Evolutionary conservation across 768 basidiomycete genomes (phyloP), one percentile per base, ranked within the genome.

Genomic region (Mycena alexandri): DNA sequence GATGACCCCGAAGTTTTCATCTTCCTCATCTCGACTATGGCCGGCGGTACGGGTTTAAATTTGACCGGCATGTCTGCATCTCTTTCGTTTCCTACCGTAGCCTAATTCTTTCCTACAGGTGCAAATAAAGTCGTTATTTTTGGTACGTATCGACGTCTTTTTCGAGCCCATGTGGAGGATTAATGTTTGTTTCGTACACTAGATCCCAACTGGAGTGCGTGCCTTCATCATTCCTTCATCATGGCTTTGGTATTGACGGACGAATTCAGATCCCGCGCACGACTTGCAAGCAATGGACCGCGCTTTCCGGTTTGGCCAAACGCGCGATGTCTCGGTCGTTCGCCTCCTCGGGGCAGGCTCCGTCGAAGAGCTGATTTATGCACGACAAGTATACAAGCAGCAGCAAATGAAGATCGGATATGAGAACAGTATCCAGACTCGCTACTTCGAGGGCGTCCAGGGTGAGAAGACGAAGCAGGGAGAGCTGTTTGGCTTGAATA

Each of bases 121-220:
- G 96, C 97, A 4, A 98, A 99, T 75, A 96, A 93, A 79, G 97
- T 98, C 22, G 93, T 96, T 29, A 93, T 96, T 46, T 95, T 97
- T 75, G 93, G 91, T 90, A 43, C 42, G 69, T 58, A 14, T 53
- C 63, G 46, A 58, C 33, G 53, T 51, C 36, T 60, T 10, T 46
- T 47, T 47, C 3, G 10, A 55, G 46, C 52, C 25, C 21, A 19
- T 46, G 24, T 33, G 48, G 22, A 21, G 29, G 29, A 22, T 29
- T 67, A 34, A 61, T 36, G 73, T 63, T 70, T 36, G 64, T 62
- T 70, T 22, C 54, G 25, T 53, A 46, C 36, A 60, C 36, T 71
- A 93, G 94, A 96, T 80, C 95, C 96, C 5, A 94, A 95, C 70
- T 98, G 96, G 96, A 98, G 95, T 95, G 77, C 76, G 93, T 82